Percentiles rank a stretch among this genome's conserved stretches.
Evolutionary conservation across 1,139 yeast genomes (phyloP).

Genomic region (Lodderomyces margitis): DNA sequence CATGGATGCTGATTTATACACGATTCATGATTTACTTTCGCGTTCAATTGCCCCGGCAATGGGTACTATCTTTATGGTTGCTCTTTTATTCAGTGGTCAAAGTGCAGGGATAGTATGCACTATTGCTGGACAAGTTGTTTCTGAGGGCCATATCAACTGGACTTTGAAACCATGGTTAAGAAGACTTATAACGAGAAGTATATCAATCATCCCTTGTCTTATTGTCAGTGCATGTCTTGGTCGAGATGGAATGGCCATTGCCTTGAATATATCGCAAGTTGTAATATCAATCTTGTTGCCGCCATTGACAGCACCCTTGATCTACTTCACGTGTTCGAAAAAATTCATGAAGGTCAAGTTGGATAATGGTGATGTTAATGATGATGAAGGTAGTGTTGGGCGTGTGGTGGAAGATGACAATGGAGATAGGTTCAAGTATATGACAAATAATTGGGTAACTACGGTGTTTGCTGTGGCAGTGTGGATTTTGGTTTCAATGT

Average conservation of each 20-base stretch:
- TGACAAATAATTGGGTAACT: conserved; percentile 63
- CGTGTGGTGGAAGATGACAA: conserved; percentile 6
- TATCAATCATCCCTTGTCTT: conserved; percentile 73
- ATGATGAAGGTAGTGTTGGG: conserved; percentile 10
- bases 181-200: conserved; percentile 64
- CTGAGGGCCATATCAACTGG: conserved; percentile 83
- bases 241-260: conserved; percentile 56
- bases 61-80: conserved; percentile 75
- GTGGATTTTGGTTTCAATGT: conserved; percentile 64
- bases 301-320: conserved; percentile 72
- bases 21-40: conserved; percentile 61
- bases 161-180: conserved; percentile 73
- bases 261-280: conserved; percentile 76
- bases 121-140: conserved; percentile 81
- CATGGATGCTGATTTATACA: conserved; percentile 68
- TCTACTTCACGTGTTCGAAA: conserved; percentile 67
- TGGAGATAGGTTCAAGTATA: conserved; percentile 34
- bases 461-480: conserved; percentile 44
- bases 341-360: conserved; percentile 57
- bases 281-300: conserved; percentile 71
- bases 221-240: conserved; percentile 63
- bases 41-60: conserved; percentile 64
- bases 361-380: conserved; percentile 15
- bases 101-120: conserved; percentile 87
- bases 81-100: conserved; percentile 72